Base-by-base conservation (phyloP, 192 early-diverging fungal species). In the Coemansia sp. region DNA sequence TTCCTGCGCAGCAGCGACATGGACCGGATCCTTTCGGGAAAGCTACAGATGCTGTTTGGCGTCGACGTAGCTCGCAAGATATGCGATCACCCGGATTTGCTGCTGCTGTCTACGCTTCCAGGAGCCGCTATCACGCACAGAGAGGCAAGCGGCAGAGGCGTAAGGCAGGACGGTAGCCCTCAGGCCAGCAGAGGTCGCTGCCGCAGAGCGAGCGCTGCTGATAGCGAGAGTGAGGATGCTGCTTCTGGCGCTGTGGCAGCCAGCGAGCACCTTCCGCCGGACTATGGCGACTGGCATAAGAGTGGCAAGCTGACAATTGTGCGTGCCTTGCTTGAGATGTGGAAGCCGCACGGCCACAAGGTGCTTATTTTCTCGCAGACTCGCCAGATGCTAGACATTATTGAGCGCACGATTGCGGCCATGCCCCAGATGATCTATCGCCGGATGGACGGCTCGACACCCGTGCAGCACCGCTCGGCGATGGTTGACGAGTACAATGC, bases 361-460 rank as follows among this genome's bases (percentile, higher is more conserved):
- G 91, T 94, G 4, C 79, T 99, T n/a, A 71, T 99, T 57, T 99
- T 99, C 62, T 93, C 88, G 38, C 96, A 98, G 72, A 97, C 96
- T 0, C 79, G 95, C 11, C 94, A 94, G 63, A 97, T 97, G 94
- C 88, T 94, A 47, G 94, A 99, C 62, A 97, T 99, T 60, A 61
- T 99, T 9, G 92, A 99, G 77, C 79, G 77, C 38, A 90, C 95
- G 76, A 67, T 96, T 3, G 24, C 27, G 3, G 41, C 42, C 14
- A 64, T 70, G 36, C 63, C 86, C 6, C 85, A 73, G 0, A 90
- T 91, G 62, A 60, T 62, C 5, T 98, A 93, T 70, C 79, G 87
- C 9, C 89, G 93, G n/a, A 97, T 99, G 95, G 97, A 99, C 77
- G 97, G 97, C 6, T 87, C 87, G 19, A 99, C 97, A 5, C 90